These are phyloP conservation scores for Prunus mongolica DNA, from an alignment of 306 rosid species.

Conservation along the genomic window DNA sequence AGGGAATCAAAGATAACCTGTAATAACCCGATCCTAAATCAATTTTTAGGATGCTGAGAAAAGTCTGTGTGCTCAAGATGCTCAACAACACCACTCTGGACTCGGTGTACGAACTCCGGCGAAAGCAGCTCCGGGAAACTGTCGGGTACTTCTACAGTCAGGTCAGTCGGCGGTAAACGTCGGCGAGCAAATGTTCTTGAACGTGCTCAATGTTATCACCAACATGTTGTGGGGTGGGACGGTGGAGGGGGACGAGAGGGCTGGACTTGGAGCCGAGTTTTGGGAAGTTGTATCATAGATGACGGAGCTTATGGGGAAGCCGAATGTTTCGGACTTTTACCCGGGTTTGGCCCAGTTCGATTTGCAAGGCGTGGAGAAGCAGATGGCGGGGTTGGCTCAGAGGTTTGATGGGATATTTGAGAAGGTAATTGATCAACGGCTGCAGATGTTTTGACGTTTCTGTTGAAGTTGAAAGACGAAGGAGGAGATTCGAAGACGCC, in stretches of 20 bases:
- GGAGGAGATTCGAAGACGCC: conserved; percentile 47
- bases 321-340: conserved; percentile 71
- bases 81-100: conserved; percentile 51
- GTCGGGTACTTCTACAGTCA: conserved; percentile 27
- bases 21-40: too few species aligned
- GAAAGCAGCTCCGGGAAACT: conserved; percentile 42
- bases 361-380: conserved; percentile 59
- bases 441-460: conserved; percentile 40
- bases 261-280: conserved; percentile 47
- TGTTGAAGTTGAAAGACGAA: conserved; percentile 54
- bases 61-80: conserved; percentile 64
- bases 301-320: conserved; percentile 42
- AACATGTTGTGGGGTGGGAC: conserved; percentile 74
- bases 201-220: conserved; percentile 58
- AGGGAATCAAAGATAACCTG: too few species aligned
- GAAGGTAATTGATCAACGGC: conserved; percentile 37
- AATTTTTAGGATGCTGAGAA: conserved; percentile 53
- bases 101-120: conserved; percentile 55
- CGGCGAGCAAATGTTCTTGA: conserved; percentile 55
- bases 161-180: conserved; percentile 49
- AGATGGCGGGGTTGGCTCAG: conserved; percentile 26
- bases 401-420: conserved; percentile 61
- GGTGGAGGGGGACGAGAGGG: conserved; percentile 55
- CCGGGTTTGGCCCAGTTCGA: conserved; percentile 71
- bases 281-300: conserved; percentile 41